Percentiles rank a stretch among this genome's conserved stretches.
phyloP scores from a whole-genome alignment of 768 basidiomycete species.

The Rhodocollybia butyracea region DNA sequence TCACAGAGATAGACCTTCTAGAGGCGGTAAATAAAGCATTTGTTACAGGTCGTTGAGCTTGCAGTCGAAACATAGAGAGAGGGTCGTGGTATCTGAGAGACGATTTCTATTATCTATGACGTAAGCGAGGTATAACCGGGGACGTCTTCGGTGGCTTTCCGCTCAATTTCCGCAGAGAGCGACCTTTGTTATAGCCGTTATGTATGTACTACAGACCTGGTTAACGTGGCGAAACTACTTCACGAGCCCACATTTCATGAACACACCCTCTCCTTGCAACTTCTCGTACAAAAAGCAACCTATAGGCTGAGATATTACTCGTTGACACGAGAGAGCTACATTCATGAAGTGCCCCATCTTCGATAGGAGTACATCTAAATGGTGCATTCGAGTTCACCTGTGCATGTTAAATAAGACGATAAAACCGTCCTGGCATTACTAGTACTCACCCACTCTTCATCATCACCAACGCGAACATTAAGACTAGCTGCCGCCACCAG shows the following conservation, averaged over 20 bases:
- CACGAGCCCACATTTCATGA: slow-evolving; percentile 36
- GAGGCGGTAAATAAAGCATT: slow-evolving; percentile 23
- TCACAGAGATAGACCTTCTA: slow-evolving; percentile 57
- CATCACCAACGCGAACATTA: slow-evolving; percentile 11
- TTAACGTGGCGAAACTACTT: no score
- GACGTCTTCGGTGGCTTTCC: no score
- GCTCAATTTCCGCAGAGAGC: no score
- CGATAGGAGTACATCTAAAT: not conserved
- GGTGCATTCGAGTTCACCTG: not conserved
- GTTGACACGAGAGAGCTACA: not conserved
- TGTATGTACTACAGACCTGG: not conserved
- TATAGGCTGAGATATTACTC: slow-evolving; percentile 16
- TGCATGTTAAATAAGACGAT: not conserved
- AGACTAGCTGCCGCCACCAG: slow-evolving; percentile 5
- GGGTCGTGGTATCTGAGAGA: slow-evolving; percentile 14
- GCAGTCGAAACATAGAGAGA: slow-evolving; percentile 21
- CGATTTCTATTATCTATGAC: slow-evolving; percentile 21
- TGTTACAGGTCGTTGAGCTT: slow-evolving; percentile 15
- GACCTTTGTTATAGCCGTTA: no score
- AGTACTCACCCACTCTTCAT: slow-evolving; percentile 16
- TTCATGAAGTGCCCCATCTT: not conserved
- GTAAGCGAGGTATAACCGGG: no score
- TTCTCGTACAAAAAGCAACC: slow-evolving; percentile 21
- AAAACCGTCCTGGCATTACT: not conserved
- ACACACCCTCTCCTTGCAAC: slow-evolving; percentile 31